Evolutionary conservation across 257 asterid species (phyloP).

Genomic region (Scutellaria barbata): DNA sequence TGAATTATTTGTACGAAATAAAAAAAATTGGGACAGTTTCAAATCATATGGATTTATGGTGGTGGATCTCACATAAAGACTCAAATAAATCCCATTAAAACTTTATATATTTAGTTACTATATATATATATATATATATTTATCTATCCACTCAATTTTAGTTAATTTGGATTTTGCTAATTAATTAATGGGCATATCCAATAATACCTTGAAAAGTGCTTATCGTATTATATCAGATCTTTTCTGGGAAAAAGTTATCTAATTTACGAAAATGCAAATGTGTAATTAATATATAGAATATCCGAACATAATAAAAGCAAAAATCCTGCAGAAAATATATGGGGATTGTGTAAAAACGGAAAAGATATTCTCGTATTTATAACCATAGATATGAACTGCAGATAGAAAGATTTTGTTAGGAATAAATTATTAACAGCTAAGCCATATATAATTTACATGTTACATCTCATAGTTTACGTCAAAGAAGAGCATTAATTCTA

Average conservation of each 20-base stretch:
- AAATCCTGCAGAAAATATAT: conserved; percentile 34
- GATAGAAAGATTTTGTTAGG: conserved; percentile 34
- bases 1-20: background rate
- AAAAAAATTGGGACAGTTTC: background rate
- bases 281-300: conserved; percentile 9
- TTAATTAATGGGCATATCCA: background rate
- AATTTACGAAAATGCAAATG: conserved; percentile 7
- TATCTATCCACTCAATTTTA: too few relatives aligned
- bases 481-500: background rate
- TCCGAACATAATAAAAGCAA: conserved; percentile 29
- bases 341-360: conserved; percentile 38
- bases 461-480: conserved; percentile 22
- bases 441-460: background rate
- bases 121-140: background rate
- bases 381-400: conserved; percentile 35
- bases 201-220: background rate
- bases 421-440: conserved; percentile 28
- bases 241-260: background rate
- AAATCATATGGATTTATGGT: background rate
- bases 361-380: conserved; percentile 37
- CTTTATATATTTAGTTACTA: background rate
- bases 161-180: too few relatives aligned
- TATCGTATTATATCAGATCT: background rate
- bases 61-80: too few relatives aligned
- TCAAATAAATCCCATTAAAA: background rate